Base-by-base conservation (phyloP, 2,329 filamentous ascomycete species). In the Aureobasidium vineae region DNA sequence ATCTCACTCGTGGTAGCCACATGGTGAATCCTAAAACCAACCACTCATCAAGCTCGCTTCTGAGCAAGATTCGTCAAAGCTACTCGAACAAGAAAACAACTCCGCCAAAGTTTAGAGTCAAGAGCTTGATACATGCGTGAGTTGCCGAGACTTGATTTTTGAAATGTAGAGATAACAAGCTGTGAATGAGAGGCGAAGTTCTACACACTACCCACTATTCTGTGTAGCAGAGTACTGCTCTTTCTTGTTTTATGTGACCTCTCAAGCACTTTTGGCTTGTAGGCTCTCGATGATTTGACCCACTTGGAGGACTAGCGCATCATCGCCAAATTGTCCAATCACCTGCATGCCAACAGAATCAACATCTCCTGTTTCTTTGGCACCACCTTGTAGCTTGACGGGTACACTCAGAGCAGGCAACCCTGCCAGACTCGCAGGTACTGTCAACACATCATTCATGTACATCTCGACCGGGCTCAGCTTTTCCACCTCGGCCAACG, bases 371-470 rank as follows among this genome's bases (percentile, higher is more conserved):
- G 68, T 56, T 67, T 59, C 59, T 23, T 5, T 49, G 31, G 49
- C 65, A 36, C 65, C 64, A 28, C 67, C 71, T 40, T 70, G 50
- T 2, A 65, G 68, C 26, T 64, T 45, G 69, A 89, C 82, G 0
- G 95, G 94, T 13, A 99, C 83, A 71, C 90, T 97, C 60, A 97
- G 85, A 13, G 93, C 91, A 3, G 95, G 95, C 65, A 99, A 80
- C 0, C 95, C 95, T 0, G 94, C 95, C 70, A 99, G 80, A 78
- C 92, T 97, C 2, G 94, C 92, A 1, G 95, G 95, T 1, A 99
- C 94, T 0, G 95, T 98, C 72, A 98, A 94, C 1, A 98, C 89
- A 78, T 99, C 95, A 73, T 95, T 97, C 82, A 90, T 90, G 74
- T 97, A 98, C 1, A 85, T 85, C 72, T 94, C 87, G n/a, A 96